These are phyloP conservation scores for Grosmannia clavigera DNA, from an alignment of 2,329 filamentous ascomycete genomes.

Conservation along the genomic window DNA sequence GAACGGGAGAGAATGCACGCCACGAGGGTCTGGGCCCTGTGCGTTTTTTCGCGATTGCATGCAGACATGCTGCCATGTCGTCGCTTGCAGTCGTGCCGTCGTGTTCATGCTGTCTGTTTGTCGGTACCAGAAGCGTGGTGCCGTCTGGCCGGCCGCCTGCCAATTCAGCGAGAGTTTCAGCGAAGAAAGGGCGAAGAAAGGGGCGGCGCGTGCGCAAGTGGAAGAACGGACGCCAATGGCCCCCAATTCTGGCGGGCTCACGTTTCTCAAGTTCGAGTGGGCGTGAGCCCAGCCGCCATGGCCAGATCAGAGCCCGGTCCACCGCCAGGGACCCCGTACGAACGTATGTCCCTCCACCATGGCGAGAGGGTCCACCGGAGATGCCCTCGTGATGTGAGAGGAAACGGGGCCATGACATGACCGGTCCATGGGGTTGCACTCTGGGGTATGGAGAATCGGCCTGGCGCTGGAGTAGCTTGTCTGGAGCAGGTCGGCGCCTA, in stretches of 20 bases:
- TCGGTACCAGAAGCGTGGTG: not conserved
- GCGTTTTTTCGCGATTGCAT: no score
- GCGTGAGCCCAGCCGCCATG: not conserved
- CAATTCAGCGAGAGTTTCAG: not conserved
- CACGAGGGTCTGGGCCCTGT: no score
- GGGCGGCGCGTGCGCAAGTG: not conserved
- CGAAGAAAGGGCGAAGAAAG: not conserved
- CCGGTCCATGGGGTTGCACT: not conserved
- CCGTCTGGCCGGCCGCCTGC: not conserved
- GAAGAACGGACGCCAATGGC: not conserved
- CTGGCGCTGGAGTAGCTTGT: no score
- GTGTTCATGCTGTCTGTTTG: no score
- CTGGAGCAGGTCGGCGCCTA: not conserved
- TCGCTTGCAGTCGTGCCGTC: no score
- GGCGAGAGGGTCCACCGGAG: not conserved
- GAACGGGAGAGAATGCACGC: no score
- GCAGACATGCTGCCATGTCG: no score
- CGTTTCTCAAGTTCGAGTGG: no score
- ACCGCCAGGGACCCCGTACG: not conserved
- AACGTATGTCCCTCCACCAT: not conserved
- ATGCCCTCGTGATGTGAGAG: not conserved
- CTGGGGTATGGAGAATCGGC: not conserved
- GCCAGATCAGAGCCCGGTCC: not conserved
- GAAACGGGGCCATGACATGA: not conserved
- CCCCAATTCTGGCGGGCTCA: not conserved